A percentile compares a stretch with the other conserved stretches of the same genome.
Evolutionary conservation across 306 rosid species (phyloP).

Genomic region (Mimosa bimucronata): DNA sequence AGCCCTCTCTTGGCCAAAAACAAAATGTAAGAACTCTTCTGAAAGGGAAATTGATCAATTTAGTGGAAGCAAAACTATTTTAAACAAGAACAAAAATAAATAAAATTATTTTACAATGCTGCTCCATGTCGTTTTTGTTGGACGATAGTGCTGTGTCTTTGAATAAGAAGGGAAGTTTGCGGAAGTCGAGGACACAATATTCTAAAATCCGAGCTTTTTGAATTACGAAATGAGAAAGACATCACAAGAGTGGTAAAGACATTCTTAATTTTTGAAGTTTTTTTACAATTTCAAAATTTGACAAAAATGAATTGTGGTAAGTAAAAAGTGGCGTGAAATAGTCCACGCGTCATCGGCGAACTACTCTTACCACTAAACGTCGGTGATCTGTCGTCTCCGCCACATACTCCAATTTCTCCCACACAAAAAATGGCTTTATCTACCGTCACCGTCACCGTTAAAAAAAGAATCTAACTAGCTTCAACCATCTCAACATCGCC

Average conservation of each 20-base stretch:
- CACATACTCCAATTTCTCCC: not conserved
- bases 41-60: not conserved
- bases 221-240: not conserved
- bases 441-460: slow-evolving; percentile 34
- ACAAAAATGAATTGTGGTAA: slow-evolving; percentile 15
- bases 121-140: not conserved
- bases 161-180: not conserved
- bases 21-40: too few relatives aligned
- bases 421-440: slow-evolving; percentile 43
- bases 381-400: not conserved
- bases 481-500: slow-evolving; percentile 39
- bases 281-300: slow-evolving; percentile 21
- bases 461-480: slow-evolving; percentile 44
- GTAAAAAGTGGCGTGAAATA: not conserved
- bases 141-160: not conserved
- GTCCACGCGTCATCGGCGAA: slow-evolving; percentile 19
- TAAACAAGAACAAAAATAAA: not conserved
- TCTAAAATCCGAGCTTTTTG: not conserved
- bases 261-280: not conserved
- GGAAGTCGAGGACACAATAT: not conserved
- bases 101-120: not conserved
- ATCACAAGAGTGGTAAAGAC: not conserved
- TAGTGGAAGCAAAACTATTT: not conserved
- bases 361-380: not conserved
- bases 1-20: too few relatives aligned